These are phyloP conservation scores for Rhizopus microsporus DNA, from an alignment of 371 early-diverging fungal genomes.

Conservation along the genomic window DNA sequence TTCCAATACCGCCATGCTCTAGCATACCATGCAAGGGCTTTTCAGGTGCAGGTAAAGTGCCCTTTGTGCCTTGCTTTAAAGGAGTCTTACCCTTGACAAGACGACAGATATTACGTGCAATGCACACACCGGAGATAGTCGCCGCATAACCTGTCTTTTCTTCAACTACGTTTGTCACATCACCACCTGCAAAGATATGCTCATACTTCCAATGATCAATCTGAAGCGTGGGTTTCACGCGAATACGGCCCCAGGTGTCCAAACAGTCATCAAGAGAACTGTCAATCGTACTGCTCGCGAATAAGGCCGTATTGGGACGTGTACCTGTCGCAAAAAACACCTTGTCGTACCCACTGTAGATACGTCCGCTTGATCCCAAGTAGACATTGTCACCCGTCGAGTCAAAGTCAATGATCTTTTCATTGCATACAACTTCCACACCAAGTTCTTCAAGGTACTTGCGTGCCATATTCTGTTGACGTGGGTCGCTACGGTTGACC, in stretches of 20 bases:
- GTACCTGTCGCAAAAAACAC: slow-evolving; percentile 46
- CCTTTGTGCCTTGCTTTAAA: slow-evolving; percentile 28
- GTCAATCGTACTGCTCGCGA: slow-evolving; percentile 18
- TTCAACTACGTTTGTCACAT: slow-evolving; percentile 57
- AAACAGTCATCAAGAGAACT: slow-evolving; percentile 22
- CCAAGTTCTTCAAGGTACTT: slow-evolving; percentile 54
- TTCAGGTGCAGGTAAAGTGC: slow-evolving; percentile 24
- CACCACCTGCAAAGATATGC: slow-evolving; percentile 68
- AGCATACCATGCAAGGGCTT: slow-evolving; percentile 28
- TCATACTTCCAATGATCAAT: slow-evolving; percentile 51
- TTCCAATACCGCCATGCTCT: slow-evolving; percentile 28
- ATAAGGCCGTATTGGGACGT: slow-evolving; percentile 28
- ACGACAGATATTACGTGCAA: slow-evolving; percentile 37
- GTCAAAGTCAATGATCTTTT: slow-evolving; percentile 51
- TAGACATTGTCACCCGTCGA: slow-evolving; percentile 33
- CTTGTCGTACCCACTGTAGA: slow-evolving; percentile 35
- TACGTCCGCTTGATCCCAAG: slow-evolving; percentile 32
- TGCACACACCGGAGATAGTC: slow-evolving; percentile 39
- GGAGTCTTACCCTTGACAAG: slow-evolving; percentile 33
- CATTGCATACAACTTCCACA: slow-evolving; percentile 60
- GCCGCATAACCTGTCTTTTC: slow-evolving; percentile 62
- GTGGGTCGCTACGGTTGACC: slow-evolving; percentile 33
- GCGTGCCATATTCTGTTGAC: slow-evolving; percentile 44
- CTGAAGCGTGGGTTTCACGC: slow-evolving; percentile 62
- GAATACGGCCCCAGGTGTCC: slow-evolving; percentile 41